These are phyloP conservation scores for Talaromyces thailandensis DNA, from an alignment of 495 filamentous ascomycete species.

Conservation along the genomic window DNA sequence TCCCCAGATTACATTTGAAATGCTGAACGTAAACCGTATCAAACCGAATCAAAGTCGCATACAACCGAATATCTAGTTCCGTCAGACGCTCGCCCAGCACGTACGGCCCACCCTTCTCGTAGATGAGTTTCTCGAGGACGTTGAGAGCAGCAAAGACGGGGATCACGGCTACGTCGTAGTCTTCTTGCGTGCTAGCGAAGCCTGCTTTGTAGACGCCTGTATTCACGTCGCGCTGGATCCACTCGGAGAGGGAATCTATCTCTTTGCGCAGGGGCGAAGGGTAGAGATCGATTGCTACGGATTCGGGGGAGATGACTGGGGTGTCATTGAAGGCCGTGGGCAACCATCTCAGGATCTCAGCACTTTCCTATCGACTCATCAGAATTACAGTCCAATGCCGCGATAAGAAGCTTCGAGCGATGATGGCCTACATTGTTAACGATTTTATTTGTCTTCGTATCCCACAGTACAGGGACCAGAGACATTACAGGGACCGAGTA, in stretches of 20 bases:
- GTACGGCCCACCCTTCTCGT: constrained; percentile 33
- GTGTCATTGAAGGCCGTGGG: constrained; percentile 35
- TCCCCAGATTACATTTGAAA: constrained; percentile 50
- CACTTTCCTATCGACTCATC: constrained; percentile 27
- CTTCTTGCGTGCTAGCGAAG: constrained; percentile 38
- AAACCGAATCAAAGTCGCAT: constrained; percentile 41
- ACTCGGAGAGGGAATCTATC: constrained; percentile 35
- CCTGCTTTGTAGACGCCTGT: constrained; percentile 47
- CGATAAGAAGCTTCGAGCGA: too few species aligned
- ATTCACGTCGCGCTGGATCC: constrained; percentile 40
- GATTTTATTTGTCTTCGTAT: constrained; percentile 34
- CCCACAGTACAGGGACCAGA: too few species aligned
- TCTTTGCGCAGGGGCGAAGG: constrained; percentile 25
- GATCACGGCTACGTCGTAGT: constrained; percentile 34
- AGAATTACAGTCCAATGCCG: neutral
- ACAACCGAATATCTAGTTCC: constrained; percentile 42
- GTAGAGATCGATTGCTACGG: constrained; percentile 33
- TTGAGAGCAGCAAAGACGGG: constrained; percentile 44
- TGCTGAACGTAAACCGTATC: constrained; percentile 46
- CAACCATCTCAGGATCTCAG: constrained; percentile 42
- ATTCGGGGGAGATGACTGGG: constrained; percentile 18
- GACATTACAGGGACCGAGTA: constrained; percentile 51
- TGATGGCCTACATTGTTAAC: constrained; percentile 38
- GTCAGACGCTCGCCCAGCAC: constrained; percentile 37
- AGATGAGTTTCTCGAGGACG: constrained; percentile 37